Base-by-base conservation (phyloP, 768 basidiomycete genomes). In the Boletus fagicola region DNA sequence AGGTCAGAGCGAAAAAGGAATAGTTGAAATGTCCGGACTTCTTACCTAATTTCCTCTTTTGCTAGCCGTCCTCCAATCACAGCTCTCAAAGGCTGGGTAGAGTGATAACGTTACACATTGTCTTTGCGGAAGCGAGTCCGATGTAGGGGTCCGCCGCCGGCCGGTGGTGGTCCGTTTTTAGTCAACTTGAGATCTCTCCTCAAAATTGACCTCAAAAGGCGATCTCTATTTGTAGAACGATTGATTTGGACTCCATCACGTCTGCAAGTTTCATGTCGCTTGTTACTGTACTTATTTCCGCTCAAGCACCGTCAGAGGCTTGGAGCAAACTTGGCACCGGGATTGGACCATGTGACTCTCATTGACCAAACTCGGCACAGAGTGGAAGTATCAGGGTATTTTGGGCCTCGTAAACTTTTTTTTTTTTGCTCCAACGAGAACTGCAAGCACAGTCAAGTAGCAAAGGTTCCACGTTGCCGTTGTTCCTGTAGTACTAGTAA, bases 251-350 rank as follows among this genome's bases (percentile, higher is more conserved):
- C 56, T 2, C 28, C 30, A 8, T 49, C 40, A 28, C 15, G n/a
- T 46, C 12, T 28, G 13, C 30, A 31, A 5, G 48, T 26, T 56
- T 52, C 51, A 56, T 48, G 24, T 61, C 56, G 53, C 62, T 60
- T 54, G 35, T 30, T 26, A 26, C n/a, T 57, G 48, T 62, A 31
- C 20, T 33, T 49, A 67, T 56, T 43, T 62, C 68, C 68, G 68
- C 65, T 65, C 65, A 71, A 72, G 20, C 48, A 24, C 68, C 68
- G 53, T 56, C 46, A 35, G 42, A 48, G 5, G 16, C 44, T 48
- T 30, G n/a, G 9, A 24, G 20, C 31, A 24, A 35, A 15, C 8
- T 4, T 56, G 35, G 16, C 12, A n/a, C 35, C 6, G 3, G 8
- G 16, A 11, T 24, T 20, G 20, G 11, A n/a, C n/a, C n/a, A n/a